Evolutionary conservation across 192 early-diverging fungal species (phyloP).

Genomic region (Glomus cerebriforme): DNA sequence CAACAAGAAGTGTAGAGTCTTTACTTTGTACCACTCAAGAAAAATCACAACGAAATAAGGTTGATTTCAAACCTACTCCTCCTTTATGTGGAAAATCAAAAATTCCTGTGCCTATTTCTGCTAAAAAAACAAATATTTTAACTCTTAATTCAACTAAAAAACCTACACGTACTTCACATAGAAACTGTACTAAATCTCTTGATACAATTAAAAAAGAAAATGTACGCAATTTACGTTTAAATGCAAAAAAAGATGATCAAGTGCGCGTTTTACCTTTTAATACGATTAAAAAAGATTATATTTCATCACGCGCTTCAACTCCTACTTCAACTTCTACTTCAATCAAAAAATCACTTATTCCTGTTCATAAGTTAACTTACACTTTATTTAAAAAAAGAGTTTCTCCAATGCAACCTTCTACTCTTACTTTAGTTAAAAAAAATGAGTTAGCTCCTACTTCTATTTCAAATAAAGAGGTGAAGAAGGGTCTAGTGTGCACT

Average conservation of each 20-base stretch:
- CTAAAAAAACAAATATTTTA: not conserved
- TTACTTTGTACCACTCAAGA: not conserved
- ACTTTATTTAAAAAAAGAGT: not conserved
- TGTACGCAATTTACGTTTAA: not conserved
- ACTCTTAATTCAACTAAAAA: not conserved
- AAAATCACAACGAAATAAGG: not conserved
- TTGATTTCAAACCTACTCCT: not conserved
- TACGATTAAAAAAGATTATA: not conserved
- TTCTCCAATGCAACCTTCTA: not conserved
- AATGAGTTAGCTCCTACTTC: no score
- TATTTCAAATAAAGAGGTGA: not conserved
- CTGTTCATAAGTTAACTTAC: not conserved
- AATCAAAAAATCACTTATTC: not conserved
- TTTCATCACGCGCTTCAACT: no score
- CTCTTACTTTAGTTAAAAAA: no score
- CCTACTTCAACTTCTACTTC: not conserved
- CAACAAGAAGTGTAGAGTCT: not conserved
- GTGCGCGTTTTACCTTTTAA: not conserved
- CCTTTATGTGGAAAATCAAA: not conserved
- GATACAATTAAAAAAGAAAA: not conserved
- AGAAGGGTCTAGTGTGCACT: not conserved
- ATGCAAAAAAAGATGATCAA: not conserved
- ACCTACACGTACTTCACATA: not conserved
- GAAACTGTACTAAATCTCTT: not conserved
- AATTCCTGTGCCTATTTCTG: not conserved